Conservation (phyloP, 2,329 filamentous ascomycete species). For the Dothiorella sarmentorum region DNA sequence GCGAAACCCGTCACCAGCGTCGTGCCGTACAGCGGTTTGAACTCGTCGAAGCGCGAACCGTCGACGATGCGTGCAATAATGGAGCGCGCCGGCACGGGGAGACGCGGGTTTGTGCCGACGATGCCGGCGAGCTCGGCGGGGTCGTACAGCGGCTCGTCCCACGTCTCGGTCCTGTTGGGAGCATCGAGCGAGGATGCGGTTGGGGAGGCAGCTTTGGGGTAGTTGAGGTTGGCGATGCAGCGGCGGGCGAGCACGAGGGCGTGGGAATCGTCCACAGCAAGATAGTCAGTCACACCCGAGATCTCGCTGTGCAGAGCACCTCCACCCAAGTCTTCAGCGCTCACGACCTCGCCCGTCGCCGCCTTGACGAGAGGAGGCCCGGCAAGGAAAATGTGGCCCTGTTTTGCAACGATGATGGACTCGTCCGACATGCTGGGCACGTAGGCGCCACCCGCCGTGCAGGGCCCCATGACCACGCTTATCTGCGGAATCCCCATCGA, state of each 20-base stretch:
- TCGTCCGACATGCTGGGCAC: slow-evolving; percentile 97
- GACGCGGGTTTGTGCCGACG: slow-evolving; percentile 83
- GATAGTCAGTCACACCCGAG: slow-evolving; percentile 91
- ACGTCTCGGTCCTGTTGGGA: slow-evolving; percentile 39
- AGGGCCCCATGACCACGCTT: slow-evolving; percentile 94
- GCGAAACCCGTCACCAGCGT: slow-evolving; percentile 90
- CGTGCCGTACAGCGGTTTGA: slow-evolving; percentile 86
- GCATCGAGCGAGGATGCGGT: slow-evolving; percentile 28
- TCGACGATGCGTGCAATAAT: slow-evolving; percentile 92
- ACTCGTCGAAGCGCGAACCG: slow-evolving; percentile 84
- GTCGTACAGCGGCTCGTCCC: slow-evolving; percentile 75
- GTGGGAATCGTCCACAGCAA: slow-evolving; percentile 91
- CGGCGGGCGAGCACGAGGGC: slow-evolving; percentile 81
- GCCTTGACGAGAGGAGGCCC: slow-evolving; percentile 94
- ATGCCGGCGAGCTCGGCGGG: slow-evolving; percentile 80
- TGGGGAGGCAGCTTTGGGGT: slow-evolving; percentile 50
- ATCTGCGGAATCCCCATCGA: slow-evolving; percentile 86
- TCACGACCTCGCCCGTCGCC: slow-evolving; percentile 88
- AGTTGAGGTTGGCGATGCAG: slow-evolving; percentile 86
- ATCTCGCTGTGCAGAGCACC: slow-evolving; percentile 86
- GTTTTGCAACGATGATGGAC: slow-evolving; percentile 90
- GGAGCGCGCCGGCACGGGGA: slow-evolving; percentile 80
- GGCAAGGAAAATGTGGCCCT: slow-evolving; percentile 96
- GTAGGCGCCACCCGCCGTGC: slow-evolving; percentile 92
- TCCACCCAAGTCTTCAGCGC: slow-evolving; percentile 85